Evolutionary conservation across 2,329 filamentous ascomycete species (phyloP), one percentile per base, ranked within the genome.

Genomic region (Xylariaceae sp.): DNA sequence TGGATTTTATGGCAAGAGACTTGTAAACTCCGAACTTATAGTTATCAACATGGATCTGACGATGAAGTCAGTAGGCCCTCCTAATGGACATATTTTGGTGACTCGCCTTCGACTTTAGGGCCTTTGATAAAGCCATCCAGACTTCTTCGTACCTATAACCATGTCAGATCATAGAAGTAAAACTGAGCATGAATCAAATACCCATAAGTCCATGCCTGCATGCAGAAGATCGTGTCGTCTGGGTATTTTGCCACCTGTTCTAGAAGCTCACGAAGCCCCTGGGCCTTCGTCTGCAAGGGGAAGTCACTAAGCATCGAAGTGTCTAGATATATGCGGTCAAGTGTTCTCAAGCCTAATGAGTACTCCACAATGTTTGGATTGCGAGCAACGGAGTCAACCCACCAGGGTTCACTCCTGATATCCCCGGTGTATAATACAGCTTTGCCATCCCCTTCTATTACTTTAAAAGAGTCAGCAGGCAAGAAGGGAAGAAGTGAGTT

Each of bases 391-490:
- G 84, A 79, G 61, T 89, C 88, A 7, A 97, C 86, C 81, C 91
- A 96, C 89, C 91, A 96, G 3, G 84, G 79, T 67, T 98, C 93
- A 51, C 90, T 88, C 62, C 93, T 83, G 41, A 96, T 87, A 67
- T 97, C 93, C 4, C 93, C 93, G 0, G 93, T 96, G 67, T 97
- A 98, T 0, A 97, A 76, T 1, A 96, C 81, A 0, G 91, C 87
- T 58, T 86, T 90, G 0, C 79, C 81, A 50, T 84, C 73, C 1
- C 85, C 86, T 73, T 97, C 90, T 23, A 97, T 89, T 18, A 97
- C 81, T 83, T 12, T 18, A 7, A 20, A 9, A 0, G 1, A 32
- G 20, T 67, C 2, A 50, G 19, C 16, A 43, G 23, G 23, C 23
- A 26, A 7, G 62, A 19, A 59, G 48, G 14, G 4, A 6, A 14